Evolutionary conservation across 2,329 filamentous ascomycete genomes (phyloP), one percentile per base, ranked within the genome.

Genomic region (Fusarium concolor): DNA sequence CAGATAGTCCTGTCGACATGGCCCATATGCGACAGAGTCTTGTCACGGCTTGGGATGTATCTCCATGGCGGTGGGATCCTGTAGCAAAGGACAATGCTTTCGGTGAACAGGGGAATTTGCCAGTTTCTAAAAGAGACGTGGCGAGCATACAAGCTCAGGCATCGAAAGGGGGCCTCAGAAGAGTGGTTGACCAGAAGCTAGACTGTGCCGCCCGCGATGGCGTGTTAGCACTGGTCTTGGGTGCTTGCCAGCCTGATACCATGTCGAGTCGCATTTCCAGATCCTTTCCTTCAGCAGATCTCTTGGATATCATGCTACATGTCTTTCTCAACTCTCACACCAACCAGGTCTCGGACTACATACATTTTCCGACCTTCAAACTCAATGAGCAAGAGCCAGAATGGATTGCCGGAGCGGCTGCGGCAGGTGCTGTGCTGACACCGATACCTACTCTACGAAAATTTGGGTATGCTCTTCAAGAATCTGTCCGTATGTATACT

Each of bases 211-310:
- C 80, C 20, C 84, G 89, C 5, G 90, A 93, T 75, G 84, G 84
- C 45, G 84, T 92, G 2, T 79, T 93, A 56, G 88, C 86, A 12
- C 83, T 92, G 59, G 85, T 92, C 2, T 78, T 92, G 35, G 82
- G 84, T 49, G 87, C 85, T 6, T 89, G 86, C 69, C 85, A 84
- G 45, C 80, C 80, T 38, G 80, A 81, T 65, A 78, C 79, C 71
- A 85, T 76, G 78, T 84, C 77, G 77, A 84, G 74, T 61, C 84
- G 81, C 49, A 85, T 87, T 20, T 86, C 84, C 18, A 85, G 83
- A 2, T 89, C 88, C 0, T 91, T 91, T 65, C 88, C 88, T 0
- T 87, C 87, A 2, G 82, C 87, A 18, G 85, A 87, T 22, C 76
- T 88, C 4, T 79, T 91, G 62, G 88, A 90, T 68, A 87, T 84